Evolutionary conservation across 176 grass and related monocot species (phyloP), one percentile per base, ranked within the genome.

Genomic region (Tillandsia leiboldiana): DNA sequence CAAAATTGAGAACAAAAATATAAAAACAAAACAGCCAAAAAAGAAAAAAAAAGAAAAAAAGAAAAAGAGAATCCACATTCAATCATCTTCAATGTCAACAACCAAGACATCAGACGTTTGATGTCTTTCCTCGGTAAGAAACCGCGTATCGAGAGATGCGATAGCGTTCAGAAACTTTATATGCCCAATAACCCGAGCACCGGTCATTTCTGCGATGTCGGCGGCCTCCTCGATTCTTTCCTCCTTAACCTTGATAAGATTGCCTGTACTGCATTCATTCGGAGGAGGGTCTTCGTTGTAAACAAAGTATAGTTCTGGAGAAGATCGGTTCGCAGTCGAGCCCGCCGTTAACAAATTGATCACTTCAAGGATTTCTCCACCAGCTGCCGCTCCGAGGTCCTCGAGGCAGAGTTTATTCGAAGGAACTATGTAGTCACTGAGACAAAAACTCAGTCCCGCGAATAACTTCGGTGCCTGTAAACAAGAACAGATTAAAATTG

Each of bases 401-500:
- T 73, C 15, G 15, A 80, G 50, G 15, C 18, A 65, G 10, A 26
- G 20, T 27, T 73, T 67, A 24, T 26, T 49, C 9, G 28, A 42
- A 3, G 1, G 47, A 80, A 52, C n/a, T 10, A 80, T 65, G 62
- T 73, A 13, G 4, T 52, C 64, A 26, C 70, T 80, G 50, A 80
- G 3, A 56, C 10, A 51, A 65, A 80, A 80, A 11, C 49, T 8
- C 47, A 80, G 18, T 54, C 77, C 62, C 5, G 69, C 10, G 14
- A 80, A 80, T 17, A 80, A 66, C 51, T 67, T 80, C 48, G 23
- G 58, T 52, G 77, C 77, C 77, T 79, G 77, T 51, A 73, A 73
- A 57, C 26, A 42, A 42, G 33, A 0, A 42, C 33, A 5, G 33
- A 42, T 7, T 42, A 42, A 42, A 7, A 42, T 4, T 42, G 33